Evolutionary conservation across 352 stramenopile species (phyloP), one percentile per base, ranked within the genome.

Genomic region (Elongisporangium senticosum): DNA sequence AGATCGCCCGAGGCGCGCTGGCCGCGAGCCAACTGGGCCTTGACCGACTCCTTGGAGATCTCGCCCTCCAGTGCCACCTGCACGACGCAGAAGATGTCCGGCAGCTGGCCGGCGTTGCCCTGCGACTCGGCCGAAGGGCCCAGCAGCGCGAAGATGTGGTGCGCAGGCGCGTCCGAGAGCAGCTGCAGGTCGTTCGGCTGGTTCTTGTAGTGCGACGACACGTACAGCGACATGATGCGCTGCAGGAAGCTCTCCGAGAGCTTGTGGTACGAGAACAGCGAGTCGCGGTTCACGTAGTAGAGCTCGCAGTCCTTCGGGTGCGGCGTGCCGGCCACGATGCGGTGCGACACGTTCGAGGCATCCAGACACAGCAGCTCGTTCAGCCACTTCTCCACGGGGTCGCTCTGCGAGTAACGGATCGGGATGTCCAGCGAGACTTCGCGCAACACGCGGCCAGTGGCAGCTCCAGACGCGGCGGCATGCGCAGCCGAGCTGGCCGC

Each of bases 181-280:
- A 99, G 81, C 81, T 99, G 97, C 49, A 99, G 76, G 78, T 99
- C 98, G 72, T 99, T 99, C 13, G 98, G 98, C 65, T 96, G 93
- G 77, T 99, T 99, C 72, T 99, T 99, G 90, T 99, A 99, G 79
- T 99, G 98, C 24, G 96, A 98, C 49, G 95, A 95, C 49, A 98
- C 98, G 68, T 99, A 99, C 7, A 99, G 80, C 28, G 87, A 74
- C 92, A 97, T 97, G 56, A 98, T 85, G 28, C 90, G 85, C 66
- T 97, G 88, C 58, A 98, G 56, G 24, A 98, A 96, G 58, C 84
- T 94, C 81, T 99, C 98, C 17, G 93, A 98, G 15, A 99, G 77
- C 68, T 97, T 97, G 86, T 99, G 98, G 78, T 99, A 99, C 55
- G 93, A 99, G 70, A 99, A 99, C 4, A 99, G 79, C 49, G 97